A percentile compares a stretch with the other conserved stretches of the same genome.
Evolutionary conservation across 768 basidiomycete genomes (phyloP).

Genomic region (Russula brevipes): DNA sequence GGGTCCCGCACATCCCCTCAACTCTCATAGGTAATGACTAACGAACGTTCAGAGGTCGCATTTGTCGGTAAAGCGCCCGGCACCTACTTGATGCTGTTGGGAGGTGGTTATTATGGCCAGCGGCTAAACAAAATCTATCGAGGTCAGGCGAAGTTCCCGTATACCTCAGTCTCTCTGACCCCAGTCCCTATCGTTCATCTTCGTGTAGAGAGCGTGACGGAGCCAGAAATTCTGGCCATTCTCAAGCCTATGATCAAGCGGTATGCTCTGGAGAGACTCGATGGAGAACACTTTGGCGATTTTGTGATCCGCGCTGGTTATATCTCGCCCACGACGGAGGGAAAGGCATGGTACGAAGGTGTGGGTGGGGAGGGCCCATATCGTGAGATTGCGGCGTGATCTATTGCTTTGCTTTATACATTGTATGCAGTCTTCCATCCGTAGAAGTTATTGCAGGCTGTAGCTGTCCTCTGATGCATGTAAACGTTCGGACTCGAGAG

Average conservation of each 20-base stretch:
- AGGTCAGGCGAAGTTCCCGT: constrained; percentile 39
- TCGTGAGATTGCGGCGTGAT: constrained; percentile 31
- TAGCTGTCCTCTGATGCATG: background rate
- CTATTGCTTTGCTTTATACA: background rate
- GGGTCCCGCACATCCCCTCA: constrained; percentile 24
- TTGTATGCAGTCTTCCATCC: background rate
- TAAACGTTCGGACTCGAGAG: too few species aligned
- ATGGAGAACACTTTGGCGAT: constrained; percentile 93
- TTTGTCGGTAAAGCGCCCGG: constrained; percentile 96
- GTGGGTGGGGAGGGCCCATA: constrained; percentile 74
- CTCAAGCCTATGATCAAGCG: constrained; percentile 90
- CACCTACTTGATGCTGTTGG: constrained; percentile 89
- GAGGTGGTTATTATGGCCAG: constrained; percentile 92
- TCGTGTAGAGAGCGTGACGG: constrained; percentile 72
- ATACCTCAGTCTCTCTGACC: background rate
- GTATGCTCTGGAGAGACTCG: constrained; percentile 80
- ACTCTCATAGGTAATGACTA: background rate
- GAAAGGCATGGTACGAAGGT: constrained; percentile 81
- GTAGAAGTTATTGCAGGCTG: background rate
- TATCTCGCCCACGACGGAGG: constrained; percentile 78
- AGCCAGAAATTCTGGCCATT: constrained; percentile 87
- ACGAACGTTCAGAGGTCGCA: constrained; percentile 63
- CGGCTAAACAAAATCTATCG: constrained; percentile 95
- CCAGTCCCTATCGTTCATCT: background rate
- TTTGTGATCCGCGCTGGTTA: constrained; percentile 91